phyloP scores from a whole-genome alignment of 1,284 basidiomycete genomes.

The Puccinia polysora region DNA sequence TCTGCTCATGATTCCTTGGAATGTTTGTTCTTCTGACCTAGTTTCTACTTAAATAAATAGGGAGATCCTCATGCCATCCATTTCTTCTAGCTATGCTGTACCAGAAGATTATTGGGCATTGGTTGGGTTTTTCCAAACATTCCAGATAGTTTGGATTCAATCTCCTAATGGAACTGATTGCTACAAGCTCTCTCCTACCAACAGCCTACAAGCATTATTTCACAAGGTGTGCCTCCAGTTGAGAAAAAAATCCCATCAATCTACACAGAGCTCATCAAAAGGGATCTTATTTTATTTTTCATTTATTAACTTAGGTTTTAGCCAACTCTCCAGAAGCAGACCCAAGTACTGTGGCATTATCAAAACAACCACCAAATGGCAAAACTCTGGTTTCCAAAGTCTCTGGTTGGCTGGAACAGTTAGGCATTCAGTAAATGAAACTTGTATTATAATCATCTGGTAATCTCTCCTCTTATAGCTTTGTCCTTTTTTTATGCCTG shows the following conservation, averaged over 20 bases:
- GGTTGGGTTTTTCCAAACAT: no score
- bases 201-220: constrained; percentile 55
- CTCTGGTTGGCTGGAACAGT: constrained; percentile 63
- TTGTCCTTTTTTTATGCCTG: constrained; percentile 10
- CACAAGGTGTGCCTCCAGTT: constrained; percentile 45
- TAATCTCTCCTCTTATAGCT: not conserved
- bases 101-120: no score
- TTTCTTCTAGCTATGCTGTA: no score
- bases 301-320: constrained; percentile 18
- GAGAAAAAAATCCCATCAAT: no score
- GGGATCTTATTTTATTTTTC: not conserved
- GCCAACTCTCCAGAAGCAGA: constrained; percentile 62
- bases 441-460: constrained; percentile 4
- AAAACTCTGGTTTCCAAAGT: constrained; percentile 67
- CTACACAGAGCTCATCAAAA: constrained; percentile 45
- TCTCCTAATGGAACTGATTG: constrained; percentile 95
- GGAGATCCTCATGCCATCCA: no score
- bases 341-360: constrained; percentile 69
- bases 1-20: no score
- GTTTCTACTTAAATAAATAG: no score
- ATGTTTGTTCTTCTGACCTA: no score
- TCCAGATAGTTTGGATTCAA: constrained; percentile 78
- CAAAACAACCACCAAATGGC: constrained; percentile 83
- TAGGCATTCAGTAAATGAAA: constrained; percentile 74
- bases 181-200: constrained; percentile 68